These are phyloP conservation scores for Leishmania amazonensis DNA, from an alignment of 208 protist genomes.

Conservation along the genomic window DNA sequence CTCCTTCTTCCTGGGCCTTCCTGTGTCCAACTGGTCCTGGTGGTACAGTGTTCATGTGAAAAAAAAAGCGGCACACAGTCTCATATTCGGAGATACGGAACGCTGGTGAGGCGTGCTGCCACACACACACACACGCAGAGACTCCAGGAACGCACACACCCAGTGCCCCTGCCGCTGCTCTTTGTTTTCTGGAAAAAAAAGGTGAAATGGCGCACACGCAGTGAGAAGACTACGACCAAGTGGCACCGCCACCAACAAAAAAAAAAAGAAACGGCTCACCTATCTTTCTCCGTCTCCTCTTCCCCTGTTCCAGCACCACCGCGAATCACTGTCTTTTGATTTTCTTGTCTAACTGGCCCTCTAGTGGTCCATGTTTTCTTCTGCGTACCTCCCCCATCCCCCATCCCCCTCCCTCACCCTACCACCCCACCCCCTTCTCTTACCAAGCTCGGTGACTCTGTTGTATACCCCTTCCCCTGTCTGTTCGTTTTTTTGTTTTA, in stretches of 20 bases:
- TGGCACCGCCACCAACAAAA: neutral
- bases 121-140: neutral
- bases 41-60: neutral
- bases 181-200: neutral
- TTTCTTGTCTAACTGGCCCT: neutral
- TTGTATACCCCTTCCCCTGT: neutral
- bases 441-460: neutral
- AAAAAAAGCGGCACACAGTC: neutral
- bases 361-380: neutral
- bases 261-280: neutral
- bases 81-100: neutral
- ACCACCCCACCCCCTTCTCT: neutral
- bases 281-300: neutral
- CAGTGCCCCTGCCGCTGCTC: neutral
- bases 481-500: neutral
- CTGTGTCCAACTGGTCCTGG: neutral
- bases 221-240: neutral
- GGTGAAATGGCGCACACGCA: neutral
- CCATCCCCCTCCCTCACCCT: neutral
- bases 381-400: neutral
- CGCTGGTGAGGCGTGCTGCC: neutral
- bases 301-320: neutral
- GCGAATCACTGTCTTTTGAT: neutral
- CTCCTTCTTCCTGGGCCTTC: conserved; percentile 15
- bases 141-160: neutral